Conservation (phyloP, 148 eudicot species). For the Camellia lanceoleosa region DNA sequence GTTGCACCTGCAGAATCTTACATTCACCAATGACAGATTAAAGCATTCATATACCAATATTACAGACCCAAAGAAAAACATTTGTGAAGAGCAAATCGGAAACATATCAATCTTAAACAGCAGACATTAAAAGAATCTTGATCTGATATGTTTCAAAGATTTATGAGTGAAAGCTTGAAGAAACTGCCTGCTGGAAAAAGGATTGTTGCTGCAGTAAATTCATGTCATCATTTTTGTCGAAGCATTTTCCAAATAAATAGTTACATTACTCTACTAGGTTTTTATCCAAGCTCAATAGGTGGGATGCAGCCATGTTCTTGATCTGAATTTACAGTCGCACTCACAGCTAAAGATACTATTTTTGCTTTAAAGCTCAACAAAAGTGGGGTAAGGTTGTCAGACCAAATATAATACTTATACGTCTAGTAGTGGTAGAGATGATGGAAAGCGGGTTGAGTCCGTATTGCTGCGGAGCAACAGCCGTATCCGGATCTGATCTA, state of each 20-base stretch:
- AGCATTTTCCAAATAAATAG: background rate
- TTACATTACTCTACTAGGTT: background rate
- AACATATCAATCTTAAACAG: slow-evolving; percentile 3
- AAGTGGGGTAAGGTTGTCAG: background rate
- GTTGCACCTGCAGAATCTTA: background rate
- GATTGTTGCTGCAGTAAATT: background rate
- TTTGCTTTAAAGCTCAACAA: background rate
- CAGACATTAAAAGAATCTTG: background rate
- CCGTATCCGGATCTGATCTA: background rate
- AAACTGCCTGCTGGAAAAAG: background rate
- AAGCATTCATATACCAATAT: slow-evolving; percentile 2
- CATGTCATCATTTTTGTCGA: background rate
- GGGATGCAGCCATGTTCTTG: background rate
- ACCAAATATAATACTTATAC: background rate
- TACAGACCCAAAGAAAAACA: background rate
- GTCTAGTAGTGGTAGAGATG: background rate
- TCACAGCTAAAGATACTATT: background rate
- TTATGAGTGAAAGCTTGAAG: background rate
- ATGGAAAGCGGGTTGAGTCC: too few relatives aligned
- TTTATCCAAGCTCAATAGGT: background rate
- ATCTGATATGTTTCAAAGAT: background rate
- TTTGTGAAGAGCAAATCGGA: background rate
- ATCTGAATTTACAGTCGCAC: background rate
- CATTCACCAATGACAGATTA: background rate
- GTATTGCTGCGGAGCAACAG: too few relatives aligned